Evolutionary conservation across 768 basidiomycete species (phyloP).

Genomic region (Hebeloma cylindrosporum): DNA sequence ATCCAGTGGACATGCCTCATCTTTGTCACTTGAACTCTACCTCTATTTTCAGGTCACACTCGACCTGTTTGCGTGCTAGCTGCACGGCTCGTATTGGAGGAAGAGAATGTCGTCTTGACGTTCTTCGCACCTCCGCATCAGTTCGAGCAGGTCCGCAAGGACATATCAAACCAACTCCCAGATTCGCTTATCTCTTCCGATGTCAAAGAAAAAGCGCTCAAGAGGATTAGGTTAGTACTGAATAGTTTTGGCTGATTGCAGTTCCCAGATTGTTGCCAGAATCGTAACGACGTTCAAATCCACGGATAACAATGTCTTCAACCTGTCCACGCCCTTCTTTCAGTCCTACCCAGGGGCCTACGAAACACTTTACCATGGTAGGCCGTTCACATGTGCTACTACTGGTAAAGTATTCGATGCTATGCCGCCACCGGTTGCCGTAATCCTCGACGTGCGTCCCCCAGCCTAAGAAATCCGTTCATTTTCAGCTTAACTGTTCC

Average conservation of each 20-base stretch:
- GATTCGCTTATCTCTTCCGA: neutral
- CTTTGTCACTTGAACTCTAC: too few species aligned
- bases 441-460: constrained; percentile 13
- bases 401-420: constrained; percentile 9
- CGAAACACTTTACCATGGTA: neutral
- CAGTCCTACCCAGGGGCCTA: constrained; percentile 8
- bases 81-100: constrained; percentile 8
- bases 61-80: constrained; percentile 12
- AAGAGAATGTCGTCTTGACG: constrained; percentile 7
- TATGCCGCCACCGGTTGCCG: constrained; percentile 8
- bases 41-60: constrained; percentile 9
- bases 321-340: constrained; percentile 1
- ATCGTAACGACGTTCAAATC: constrained; percentile 9
- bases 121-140: constrained; percentile 5
- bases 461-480: neutral
- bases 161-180: constrained; percentile 4
- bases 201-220: neutral
- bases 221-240: neutral
- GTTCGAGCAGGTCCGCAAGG: constrained; percentile 7
- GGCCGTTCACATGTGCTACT: constrained; percentile 8
- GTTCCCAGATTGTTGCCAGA: too few species aligned
- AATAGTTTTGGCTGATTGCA: neutral
- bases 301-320: neutral
- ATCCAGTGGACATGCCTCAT: too few species aligned
- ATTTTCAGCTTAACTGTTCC: neutral